Conservation (phyloP, 2,329 filamentous ascomycete species). For the Ramularia endophylla region DNA sequence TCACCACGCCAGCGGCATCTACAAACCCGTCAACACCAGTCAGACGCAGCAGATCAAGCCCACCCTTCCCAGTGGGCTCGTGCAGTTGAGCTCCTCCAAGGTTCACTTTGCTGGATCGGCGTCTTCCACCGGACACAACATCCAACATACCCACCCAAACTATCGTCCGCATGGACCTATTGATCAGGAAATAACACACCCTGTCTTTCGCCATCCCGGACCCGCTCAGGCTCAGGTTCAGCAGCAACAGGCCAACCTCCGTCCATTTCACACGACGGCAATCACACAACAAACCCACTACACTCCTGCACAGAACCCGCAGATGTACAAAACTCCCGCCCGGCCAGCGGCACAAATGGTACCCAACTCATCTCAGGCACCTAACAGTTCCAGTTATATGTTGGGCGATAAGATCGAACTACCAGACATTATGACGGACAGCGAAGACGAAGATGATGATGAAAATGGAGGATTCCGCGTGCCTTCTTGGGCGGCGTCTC, state of each 20-base stretch:
- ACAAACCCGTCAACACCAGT: slow-evolving; percentile 63
- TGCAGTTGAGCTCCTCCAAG: slow-evolving; percentile 79
- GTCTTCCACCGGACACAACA: slow-evolving; percentile 17
- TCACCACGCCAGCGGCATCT: slow-evolving; percentile 44
- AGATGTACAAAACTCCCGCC: slow-evolving; percentile 62
- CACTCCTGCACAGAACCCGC: neutral
- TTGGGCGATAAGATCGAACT: slow-evolving; percentile 88
- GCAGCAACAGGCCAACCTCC: no score
- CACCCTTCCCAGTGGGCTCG: slow-evolving; percentile 71
- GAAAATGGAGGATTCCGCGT: slow-evolving; percentile 50
- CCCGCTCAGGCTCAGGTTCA: neutral
- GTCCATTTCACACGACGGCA: no score
- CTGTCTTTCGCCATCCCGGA: slow-evolving; percentile 35
- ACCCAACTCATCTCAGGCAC: slow-evolving; percentile 28
- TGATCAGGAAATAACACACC: no score
- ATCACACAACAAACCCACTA: neutral
- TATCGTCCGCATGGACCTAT: no score
- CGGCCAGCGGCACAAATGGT: slow-evolving; percentile 39
- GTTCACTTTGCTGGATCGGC: slow-evolving; percentile 79
- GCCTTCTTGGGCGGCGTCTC: slow-evolving; percentile 83
- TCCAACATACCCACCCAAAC: no score
- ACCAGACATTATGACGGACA: slow-evolving; percentile 92
- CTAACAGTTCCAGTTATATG: slow-evolving; percentile 64
- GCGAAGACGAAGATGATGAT: slow-evolving; percentile 71
- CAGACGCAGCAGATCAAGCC: slow-evolving; percentile 49